These are phyloP conservation scores for Ciborinia camelliae DNA, from an alignment of 2,329 filamentous ascomycete genomes.

Conservation along the genomic window DNA sequence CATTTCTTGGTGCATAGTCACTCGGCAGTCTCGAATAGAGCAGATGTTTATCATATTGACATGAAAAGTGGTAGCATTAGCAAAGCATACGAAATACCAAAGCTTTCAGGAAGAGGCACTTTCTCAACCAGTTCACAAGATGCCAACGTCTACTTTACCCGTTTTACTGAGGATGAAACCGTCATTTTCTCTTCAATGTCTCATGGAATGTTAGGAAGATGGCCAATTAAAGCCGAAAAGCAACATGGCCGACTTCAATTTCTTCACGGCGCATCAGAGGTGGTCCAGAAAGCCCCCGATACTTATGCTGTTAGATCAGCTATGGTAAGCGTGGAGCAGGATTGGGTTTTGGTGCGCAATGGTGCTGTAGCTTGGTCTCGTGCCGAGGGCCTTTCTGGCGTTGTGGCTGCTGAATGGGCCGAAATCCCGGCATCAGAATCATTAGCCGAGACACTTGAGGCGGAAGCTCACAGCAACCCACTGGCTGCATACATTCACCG, in stretches of 20 bases:
- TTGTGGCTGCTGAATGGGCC: conserved; percentile 76
- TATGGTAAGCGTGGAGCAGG: conserved; percentile 60
- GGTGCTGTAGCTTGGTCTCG: conserved; percentile 77
- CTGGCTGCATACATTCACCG: conserved; percentile 83
- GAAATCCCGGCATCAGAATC: conserved; percentile 71
- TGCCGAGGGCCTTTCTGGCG: conserved; percentile 75
- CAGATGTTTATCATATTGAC: conserved; percentile 81
- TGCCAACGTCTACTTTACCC: conserved; percentile 84
- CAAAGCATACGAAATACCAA: conserved; percentile 79
- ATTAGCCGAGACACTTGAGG: conserved; percentile 75
- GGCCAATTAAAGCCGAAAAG: conserved; percentile 54
- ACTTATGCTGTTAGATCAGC: conserved; percentile 77
- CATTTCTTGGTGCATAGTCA: conserved; percentile 85
- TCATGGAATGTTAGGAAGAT: conserved; percentile 71
- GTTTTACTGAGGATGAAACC: conserved; percentile 72
- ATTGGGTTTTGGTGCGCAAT: conserved; percentile 83
- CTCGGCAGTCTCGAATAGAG: conserved; percentile 69
- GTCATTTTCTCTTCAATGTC: conserved; percentile 72
- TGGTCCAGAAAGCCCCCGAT: conserved; percentile 65
- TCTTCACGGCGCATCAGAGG: conserved; percentile 74
- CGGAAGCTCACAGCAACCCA: conserved; percentile 80
- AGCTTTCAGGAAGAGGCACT: conserved; percentile 64
- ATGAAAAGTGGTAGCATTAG: conserved; percentile 63
- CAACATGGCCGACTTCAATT: conserved; percentile 43
- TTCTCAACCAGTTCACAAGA: conserved; percentile 76